phyloP scores from a whole-genome alignment of 441 rosid species.

The Rhodomyrtus psidioides region DNA sequence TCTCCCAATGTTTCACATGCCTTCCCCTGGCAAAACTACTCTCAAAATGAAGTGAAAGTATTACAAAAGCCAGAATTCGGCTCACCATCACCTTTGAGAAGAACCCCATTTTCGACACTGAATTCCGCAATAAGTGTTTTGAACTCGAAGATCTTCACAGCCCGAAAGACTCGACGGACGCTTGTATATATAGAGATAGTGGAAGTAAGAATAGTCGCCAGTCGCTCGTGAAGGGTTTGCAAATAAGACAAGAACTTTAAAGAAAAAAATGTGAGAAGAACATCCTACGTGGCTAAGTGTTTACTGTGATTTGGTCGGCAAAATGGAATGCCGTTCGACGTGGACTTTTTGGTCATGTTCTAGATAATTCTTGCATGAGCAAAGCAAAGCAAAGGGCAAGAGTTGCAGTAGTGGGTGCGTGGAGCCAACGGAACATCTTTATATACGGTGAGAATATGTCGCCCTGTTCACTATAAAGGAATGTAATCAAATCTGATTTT shows the following conservation, averaged over 20 bases:
- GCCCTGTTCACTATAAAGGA: too few species aligned
- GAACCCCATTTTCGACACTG: neutral
- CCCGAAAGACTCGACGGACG: neutral
- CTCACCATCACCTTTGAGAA: neutral
- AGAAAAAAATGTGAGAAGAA: slow-evolving; percentile 1
- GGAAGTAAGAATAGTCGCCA: neutral
- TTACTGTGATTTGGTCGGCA: neutral
- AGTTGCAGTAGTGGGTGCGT: neutral
- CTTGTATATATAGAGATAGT: neutral
- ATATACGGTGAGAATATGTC: neutral
- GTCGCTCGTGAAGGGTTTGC: neutral
- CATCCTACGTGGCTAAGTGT: slow-evolving; percentile 15
- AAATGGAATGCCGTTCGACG: slow-evolving; percentile 4
- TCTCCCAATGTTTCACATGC: slow-evolving; percentile 19
- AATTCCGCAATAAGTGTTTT: neutral
- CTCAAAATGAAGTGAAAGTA: neutral
- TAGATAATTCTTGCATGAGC: slow-evolving; percentile 19
- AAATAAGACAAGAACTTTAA: neutral
- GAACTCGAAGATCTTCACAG: neutral
- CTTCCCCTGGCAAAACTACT: slow-evolving; percentile 7
- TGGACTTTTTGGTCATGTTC: slow-evolving; percentile 17
- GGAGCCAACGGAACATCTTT: neutral
- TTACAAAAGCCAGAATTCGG: neutral
- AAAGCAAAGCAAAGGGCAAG: neutral
- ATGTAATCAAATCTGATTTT: too few species aligned